Base-by-base conservation (phyloP, 2,329 filamentous ascomycete genomes). In the Fusarium piperis region DNA sequence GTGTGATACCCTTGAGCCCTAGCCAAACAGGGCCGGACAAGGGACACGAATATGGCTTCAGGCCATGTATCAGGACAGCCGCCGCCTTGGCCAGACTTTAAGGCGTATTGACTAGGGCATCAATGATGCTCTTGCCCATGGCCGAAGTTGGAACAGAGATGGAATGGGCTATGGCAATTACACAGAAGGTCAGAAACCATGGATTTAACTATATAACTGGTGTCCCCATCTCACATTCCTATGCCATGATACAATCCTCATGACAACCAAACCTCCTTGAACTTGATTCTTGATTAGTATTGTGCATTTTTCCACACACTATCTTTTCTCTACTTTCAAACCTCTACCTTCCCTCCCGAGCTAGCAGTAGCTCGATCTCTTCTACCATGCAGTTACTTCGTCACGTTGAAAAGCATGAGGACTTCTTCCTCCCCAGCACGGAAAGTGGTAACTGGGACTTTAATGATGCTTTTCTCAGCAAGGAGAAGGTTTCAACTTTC, bases 371-470 rank as follows among this genome's bases (percentile, higher is more conserved):
- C 18, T 53, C 15, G 6, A 32, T 32, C 33, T 35, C 15, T 62
- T 35, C 12, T 35, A 53, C 20, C 30, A 66, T 66, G 64, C 55
- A 66, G 41, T 15, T 66, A 10, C 38, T 58, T 2, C 64, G 38
- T 20, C 59, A 63, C 28, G n/a, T 58, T 52, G 59, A 66, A 20
- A 66, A 46, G 10, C 59, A 63, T 28, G 59, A 63, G 33, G 64
- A 66, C 3, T 66, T 66, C 33, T 66, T 66, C 28, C 64, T 63
- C 20, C 59, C 64, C 16, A 38, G 36, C n/a, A 32, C 41, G 12
- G 20, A 63, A 1, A 52, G 33, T 4, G 15, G 23, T 4, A 59
- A 13, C 5, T 23, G 58, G 5, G 53, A 66, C 11, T 23, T 18
- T 1, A 9, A 44, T 20, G 64, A 66, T 10, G n/a, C 38, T 0